Conservation (phyloP, 2,329 filamentous ascomycete species). For the Dryadomyces sulphureus region DNA sequence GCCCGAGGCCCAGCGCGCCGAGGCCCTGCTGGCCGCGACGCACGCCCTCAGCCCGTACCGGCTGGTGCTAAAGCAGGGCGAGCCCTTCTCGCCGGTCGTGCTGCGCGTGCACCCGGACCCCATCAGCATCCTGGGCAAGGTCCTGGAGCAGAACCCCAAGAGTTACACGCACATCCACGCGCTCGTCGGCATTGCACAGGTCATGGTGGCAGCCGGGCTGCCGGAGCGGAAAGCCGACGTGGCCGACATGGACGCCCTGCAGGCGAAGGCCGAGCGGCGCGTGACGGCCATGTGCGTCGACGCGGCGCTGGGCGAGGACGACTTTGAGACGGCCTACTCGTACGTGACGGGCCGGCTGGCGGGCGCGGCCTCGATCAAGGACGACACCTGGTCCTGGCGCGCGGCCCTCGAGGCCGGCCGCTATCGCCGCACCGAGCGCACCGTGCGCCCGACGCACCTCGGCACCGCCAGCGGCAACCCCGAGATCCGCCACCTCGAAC, state of each 20-base stretch:
- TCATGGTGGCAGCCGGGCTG: conserved; percentile 48
- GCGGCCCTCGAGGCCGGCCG: conserved; percentile 67
- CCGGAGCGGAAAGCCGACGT: conserved; percentile 10
- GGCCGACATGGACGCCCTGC: conserved; percentile 10
- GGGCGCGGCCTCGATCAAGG: conserved; percentile 8
- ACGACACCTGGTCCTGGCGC: conserved; percentile 61
- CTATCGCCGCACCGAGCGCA: conserved; percentile 43
- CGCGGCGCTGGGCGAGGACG: conserved; percentile 60
- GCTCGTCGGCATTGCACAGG: conserved; percentile 51
- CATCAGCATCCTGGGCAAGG: conserved; percentile 54
- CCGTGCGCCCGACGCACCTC: conserved; percentile 41
- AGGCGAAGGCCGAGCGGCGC: conserved; percentile 39
- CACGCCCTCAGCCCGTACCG: conserved; percentile 64
- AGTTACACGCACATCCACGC: conserved; percentile 65
- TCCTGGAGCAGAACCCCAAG: conserved; percentile 60
- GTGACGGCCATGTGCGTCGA: conserved; percentile 72
- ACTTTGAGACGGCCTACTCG: conserved; percentile 76
- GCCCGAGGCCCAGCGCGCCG: conserved; percentile 36
- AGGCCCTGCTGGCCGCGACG: conserved; percentile 55
- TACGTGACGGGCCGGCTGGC: conserved; percentile 61
- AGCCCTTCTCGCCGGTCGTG: conserved; percentile 65
- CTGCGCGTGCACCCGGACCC: conserved; percentile 67
- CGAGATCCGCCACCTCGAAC: conserved; percentile 58
- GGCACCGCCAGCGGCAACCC: conserved; percentile 44
- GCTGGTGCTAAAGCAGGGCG: conserved; percentile 62